Evolutionary conservation across 306 rosid species (phyloP), one percentile per base, ranked within the genome.

Genomic region (Quercus rubra): DNA sequence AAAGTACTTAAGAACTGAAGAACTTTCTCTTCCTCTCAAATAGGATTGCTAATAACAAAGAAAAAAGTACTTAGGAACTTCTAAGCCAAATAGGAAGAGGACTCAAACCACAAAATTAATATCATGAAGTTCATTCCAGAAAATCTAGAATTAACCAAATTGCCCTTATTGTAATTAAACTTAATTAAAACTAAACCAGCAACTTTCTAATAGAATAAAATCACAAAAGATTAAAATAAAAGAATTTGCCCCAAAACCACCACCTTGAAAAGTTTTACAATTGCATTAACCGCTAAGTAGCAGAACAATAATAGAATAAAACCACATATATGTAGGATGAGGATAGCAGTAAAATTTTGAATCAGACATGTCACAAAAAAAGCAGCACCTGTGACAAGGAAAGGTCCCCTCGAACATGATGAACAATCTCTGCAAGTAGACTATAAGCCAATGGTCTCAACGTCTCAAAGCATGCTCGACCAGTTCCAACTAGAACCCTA

Each of bases 381-480:
- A 52, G 25, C 54, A 57, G 66, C 71, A 93, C 99, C 97, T 96
- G 99, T 72, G 94, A 78, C 82, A 96, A 84, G 64, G 97, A 89
- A 74, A 96, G 96, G 79, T 96, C 97, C 10, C 70, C 90, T 66
- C 99, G 91, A 91, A 96, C 99, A 90, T 96, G 98, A 86, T 96
- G 99, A 79, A 96, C 99, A 82, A 96, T 96, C 89, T 93, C 99
- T 74, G 99, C 99, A 74, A 96, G 87, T 79, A 96, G 88, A 88
- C 98, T 96, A 81, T 93, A 96, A 79, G 99, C 99, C 89, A 96
- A 83, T 57, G 99, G 99, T 78, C 99, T 88, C 87, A 93, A 79
- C 1, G 98, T 90, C 90, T 96, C 99, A 81, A 93, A 96, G 93
- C 99, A 96, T 62, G 99, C 98, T 63, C 97, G 89, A 58, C 99